Evolutionary conservation across 192 early-diverging fungal genomes (phyloP).

Genomic region (Pilaira anomala): DNA sequence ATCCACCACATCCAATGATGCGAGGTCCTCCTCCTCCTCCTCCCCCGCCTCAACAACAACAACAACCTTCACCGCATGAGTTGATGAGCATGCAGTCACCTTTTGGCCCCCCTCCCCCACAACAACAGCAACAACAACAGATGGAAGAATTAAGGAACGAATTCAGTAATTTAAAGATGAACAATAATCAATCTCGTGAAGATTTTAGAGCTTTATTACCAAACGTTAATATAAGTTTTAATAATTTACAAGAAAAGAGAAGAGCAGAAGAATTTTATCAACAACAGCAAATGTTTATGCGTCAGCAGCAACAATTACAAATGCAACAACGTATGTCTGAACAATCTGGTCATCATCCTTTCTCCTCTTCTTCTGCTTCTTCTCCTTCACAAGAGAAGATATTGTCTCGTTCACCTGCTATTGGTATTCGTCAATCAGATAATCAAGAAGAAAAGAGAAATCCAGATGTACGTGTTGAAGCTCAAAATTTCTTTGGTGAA

Average conservation of each 20-base stretch:
- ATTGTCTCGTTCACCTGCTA: neutral
- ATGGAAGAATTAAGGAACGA: slow-evolving; percentile 13
- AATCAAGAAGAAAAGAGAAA: neutral
- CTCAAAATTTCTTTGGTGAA: slow-evolving; percentile 58
- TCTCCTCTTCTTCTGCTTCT: neutral
- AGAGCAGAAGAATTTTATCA: slow-evolving; percentile 15
- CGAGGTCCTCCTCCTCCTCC: neutral
- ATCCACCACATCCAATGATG: slow-evolving; percentile 19
- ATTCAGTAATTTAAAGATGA: slow-evolving; percentile 1
- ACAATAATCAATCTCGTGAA: slow-evolving; percentile 22
- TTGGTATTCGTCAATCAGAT: no score
- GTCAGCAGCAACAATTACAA: slow-evolving; percentile 12
- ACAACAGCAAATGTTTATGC: slow-evolving; percentile 22
- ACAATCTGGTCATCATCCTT: neutral
- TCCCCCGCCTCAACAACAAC: neutral
- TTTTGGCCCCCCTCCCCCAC: neutral
- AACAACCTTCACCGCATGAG: no score
- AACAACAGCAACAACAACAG: neutral
- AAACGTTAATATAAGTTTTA: slow-evolving; percentile 61
- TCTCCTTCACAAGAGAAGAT: neutral
- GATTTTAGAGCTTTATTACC: slow-evolving; percentile 56
- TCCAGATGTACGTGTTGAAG: slow-evolving; percentile 34
- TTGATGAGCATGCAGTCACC: slow-evolving; percentile 1
- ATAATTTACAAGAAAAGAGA: slow-evolving; percentile 18
- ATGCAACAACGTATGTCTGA: neutral